Evolutionary conservation across 495 filamentous ascomycete genomes (phyloP), one percentile per base, ranked within the genome.

Genomic region (Pseudotulostoma volvatum): DNA sequence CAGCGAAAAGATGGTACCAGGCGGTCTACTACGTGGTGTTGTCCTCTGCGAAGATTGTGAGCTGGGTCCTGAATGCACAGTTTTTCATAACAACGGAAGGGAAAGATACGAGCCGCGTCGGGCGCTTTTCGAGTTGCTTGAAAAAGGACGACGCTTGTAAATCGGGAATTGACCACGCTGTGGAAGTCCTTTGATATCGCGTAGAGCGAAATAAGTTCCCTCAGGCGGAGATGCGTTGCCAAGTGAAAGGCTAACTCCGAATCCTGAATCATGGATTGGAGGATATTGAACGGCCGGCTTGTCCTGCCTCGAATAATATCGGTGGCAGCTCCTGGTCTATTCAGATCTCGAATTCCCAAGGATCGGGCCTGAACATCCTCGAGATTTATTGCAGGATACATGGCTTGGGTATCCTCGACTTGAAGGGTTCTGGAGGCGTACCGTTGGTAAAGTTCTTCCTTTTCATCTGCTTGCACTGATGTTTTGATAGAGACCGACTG

Each of bases 171-270:
- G 43, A 76, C 41, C 32, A 67, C 53, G 7, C 44, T 31, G 48
- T 79, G 66, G 52, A 79, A 79, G 30, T 56, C 47, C 37, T 63
- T 69, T 43, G 64, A 70, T 38, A 74, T 66, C 44, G 68, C 51
- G 53, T 75, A 77, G 13, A 82, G 61, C 13, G 53, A 56, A 37
- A 78, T 33, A 9, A 81, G 51, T 31, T 71, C 64, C 3, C 54
- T 40, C 2, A 70, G 46, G 7, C 48, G 40, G 34, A 81, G 66
- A 30, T 64, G 54, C 34, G 60, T 61, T 39, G 63, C 59, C 16
- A 80, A 42, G 39, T 62, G 56, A 18, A 71, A 47, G 34, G 63
- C 42, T 3, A 81, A 48, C 18, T 76, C 70, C 9, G 60, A 51
- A 39, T 62, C 52, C 4, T 52, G 46, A 21, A 65, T 41, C 15